phyloP scores from a whole-genome alignment of 345 rosid genomes.

The Citrus trifoliata region DNA sequence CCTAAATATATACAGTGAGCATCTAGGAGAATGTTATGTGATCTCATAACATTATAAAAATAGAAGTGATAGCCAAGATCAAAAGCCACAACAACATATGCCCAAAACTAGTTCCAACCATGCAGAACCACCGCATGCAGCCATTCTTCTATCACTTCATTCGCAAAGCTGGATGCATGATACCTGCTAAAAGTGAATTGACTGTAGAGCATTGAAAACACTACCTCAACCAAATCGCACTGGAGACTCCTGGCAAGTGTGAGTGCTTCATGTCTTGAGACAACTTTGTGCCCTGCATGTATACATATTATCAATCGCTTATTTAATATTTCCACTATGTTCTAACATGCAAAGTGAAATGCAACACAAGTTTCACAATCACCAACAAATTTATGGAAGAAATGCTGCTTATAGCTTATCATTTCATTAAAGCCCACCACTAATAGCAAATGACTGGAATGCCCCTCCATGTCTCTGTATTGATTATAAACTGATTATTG shows the following conservation, averaged over 20 bases:
- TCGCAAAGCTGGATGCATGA: background rate
- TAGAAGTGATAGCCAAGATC: background rate
- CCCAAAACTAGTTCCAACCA: background rate
- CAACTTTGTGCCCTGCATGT: slow-evolving; percentile 41
- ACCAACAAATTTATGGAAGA: background rate
- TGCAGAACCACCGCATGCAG: background rate
- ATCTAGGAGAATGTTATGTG: background rate
- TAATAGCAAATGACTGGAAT: background rate
- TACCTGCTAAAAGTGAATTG: background rate
- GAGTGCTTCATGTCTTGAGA: slow-evolving; percentile 45
- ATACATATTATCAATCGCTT: background rate
- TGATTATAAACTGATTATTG: background rate
- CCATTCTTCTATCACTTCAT: slow-evolving; percentile 1
- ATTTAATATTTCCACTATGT: background rate
- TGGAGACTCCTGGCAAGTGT: slow-evolving; percentile 35
- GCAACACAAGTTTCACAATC: background rate
- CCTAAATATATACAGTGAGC: background rate
- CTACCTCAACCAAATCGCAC: slow-evolving; percentile 67
- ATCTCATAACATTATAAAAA: background rate
- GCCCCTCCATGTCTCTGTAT: background rate
- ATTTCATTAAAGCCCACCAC: background rate
- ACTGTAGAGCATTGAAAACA: background rate
- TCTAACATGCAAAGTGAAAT: background rate
- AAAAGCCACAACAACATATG: background rate
- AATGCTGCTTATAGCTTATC: background rate